Evolutionary conservation across 202 grass and related monocot species (phyloP), one percentile per base, ranked within the genome.

Genomic region (Carex arenaria): DNA sequence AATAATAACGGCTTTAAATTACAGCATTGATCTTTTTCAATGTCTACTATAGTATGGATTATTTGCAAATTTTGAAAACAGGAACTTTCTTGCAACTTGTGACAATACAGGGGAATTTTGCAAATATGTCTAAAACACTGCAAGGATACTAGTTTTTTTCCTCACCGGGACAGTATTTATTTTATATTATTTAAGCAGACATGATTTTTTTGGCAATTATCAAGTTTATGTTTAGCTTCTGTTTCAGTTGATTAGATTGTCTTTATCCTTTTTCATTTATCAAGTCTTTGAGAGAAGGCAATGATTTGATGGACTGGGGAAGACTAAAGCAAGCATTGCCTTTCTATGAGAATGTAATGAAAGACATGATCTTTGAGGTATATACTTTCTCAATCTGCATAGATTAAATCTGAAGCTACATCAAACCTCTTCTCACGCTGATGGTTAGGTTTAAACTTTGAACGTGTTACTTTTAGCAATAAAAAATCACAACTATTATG

Each of bases 301-400:
- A 93, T 83, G 83, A 90, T 11, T 85, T 98, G 73, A 95, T 98
- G 95, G 89, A 86, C 89, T 81, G 84, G 83, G 92, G 95, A 93
- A 94, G 83, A 57, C 89, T 98, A 57, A 88, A 80, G 84, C 86
- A 93, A 88, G 90, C 92, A 52, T 59, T 95, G 65, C 90, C 92
- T 77, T 98, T 90, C 80, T 98, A 91, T 89, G 92, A 95, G 90
- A 95, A 93, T 81, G 89, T 98, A 76, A 95, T 93, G 95, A 64
- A 91, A 28, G 87, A 87, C 64, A 85, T 93, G 66, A 81, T 94
- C 77, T 95, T 94, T 87, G 90, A 98, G 95, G 92, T 98, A 94
- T 56, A 69, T 54, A 26, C 31, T 36, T 63, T 88, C 9, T 28
- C 60, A 62, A 53, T 64, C 32, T 64, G 31, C 49, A 69, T 55